These are phyloP conservation scores for Amylocystis lapponica DNA, from an alignment of 768 basidiomycete species.

Conservation along the genomic window DNA sequence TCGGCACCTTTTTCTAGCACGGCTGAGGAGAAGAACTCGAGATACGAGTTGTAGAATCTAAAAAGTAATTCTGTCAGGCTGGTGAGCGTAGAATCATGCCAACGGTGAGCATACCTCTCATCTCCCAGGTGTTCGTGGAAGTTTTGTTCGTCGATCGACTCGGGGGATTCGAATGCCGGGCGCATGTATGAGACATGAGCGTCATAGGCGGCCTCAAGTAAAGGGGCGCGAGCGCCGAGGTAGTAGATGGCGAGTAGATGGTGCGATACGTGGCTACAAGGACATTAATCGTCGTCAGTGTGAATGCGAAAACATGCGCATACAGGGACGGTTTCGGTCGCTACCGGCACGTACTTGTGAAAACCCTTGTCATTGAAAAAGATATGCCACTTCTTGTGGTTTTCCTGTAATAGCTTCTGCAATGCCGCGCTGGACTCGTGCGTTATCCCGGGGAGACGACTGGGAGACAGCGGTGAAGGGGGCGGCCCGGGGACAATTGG, in stretches of 20 bases:
- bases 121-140: slow-evolving; percentile 54
- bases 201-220: slow-evolving; percentile 39
- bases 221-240: slow-evolving; percentile 43
- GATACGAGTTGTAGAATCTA: slow-evolving; percentile 57
- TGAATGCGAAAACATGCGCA: no score
- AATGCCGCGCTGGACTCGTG: slow-evolving; percentile 26
- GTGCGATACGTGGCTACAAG: slow-evolving; percentile 1
- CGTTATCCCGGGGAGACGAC: slow-evolving; percentile 18
- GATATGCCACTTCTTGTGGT: slow-evolving; percentile 41
- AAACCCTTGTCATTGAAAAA: slow-evolving; percentile 41
- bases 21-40: slow-evolving; percentile 44
- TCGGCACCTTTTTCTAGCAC: slow-evolving; percentile 38
- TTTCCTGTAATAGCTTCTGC: slow-evolving; percentile 36
- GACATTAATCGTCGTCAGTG: not conserved
- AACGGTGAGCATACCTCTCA: slow-evolving; percentile 33
- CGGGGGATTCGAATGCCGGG: slow-evolving; percentile 39
- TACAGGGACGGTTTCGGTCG: not conserved
- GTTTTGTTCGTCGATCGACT: slow-evolving; percentile 39
- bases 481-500: slow-evolving; percentile 4
- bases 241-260: slow-evolving; percentile 36
- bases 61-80: not conserved
- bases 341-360: slow-evolving; percentile 48
- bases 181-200: slow-evolving; percentile 34
- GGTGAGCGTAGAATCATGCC: not conserved
- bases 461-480: slow-evolving; percentile 6